These are phyloP conservation scores for Closterium sp. DNA, from an alignment of 139 green algal genomes.

Conservation along the genomic window DNA sequence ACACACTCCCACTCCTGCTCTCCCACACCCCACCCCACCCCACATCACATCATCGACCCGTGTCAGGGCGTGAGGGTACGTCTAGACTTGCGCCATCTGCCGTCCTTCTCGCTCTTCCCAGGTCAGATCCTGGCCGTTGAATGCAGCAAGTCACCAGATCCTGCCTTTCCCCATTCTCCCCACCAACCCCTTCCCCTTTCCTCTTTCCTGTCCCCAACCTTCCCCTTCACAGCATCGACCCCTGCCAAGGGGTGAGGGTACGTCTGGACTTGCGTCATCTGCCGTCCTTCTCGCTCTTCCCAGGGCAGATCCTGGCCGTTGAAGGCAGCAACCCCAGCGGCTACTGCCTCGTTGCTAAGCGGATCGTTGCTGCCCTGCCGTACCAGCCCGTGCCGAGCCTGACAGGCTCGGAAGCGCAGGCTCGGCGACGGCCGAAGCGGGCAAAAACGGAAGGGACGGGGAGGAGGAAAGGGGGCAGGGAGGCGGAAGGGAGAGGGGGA, in stretches of 20 bases:
- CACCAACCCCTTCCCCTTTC: no score
- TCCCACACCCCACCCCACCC: no score
- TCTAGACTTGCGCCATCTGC: constrained; percentile 49
- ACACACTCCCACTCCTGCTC: no score
- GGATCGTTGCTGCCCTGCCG: constrained; percentile 31
- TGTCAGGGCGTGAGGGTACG: constrained; percentile 24
- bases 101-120: background rate
- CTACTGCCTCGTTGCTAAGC: constrained; percentile 48
- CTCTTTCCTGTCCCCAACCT: no score
- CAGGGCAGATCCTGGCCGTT: constrained; percentile 53
- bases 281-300: constrained; percentile 49
- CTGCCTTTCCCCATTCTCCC: no score
- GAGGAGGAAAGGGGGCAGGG: background rate
- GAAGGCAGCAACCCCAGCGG: constrained; percentile 53
- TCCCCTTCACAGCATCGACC: background rate
- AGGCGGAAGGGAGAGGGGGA: background rate
- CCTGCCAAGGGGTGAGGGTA: constrained; percentile 17
- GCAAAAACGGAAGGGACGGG: background rate
- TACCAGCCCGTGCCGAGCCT: constrained; percentile 12
- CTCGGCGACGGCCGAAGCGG: background rate
- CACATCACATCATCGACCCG: no score
- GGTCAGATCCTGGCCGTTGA: no score
- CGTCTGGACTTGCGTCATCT: constrained; percentile 51
- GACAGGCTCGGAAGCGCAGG: background rate
- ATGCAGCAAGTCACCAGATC: no score